Evolutionary conservation across 2,329 filamentous ascomycete genomes (phyloP).

Genomic region (Penicillium rolfsii): DNA sequence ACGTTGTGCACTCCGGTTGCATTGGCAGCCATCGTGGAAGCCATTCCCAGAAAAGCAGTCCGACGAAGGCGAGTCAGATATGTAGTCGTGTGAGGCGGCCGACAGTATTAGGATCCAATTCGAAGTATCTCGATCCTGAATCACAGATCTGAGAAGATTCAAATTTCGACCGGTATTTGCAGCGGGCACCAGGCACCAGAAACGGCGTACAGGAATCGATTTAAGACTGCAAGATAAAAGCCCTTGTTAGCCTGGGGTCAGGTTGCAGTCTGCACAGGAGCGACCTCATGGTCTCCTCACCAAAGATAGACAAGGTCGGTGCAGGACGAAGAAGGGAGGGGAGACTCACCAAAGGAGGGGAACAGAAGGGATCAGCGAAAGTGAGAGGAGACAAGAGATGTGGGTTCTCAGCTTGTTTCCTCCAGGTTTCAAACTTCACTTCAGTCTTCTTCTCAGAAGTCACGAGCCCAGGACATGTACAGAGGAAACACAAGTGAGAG

Average conservation of each 20-base stretch:
- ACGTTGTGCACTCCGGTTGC: slow-evolving; percentile 44
- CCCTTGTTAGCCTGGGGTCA: slow-evolving; percentile 23
- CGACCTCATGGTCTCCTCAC: slow-evolving; percentile 5
- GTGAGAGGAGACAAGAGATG: slow-evolving; percentile 19
- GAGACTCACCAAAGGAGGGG: slow-evolving; percentile 30
- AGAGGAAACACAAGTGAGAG: slow-evolving; percentile 35
- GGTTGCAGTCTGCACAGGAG: neutral
- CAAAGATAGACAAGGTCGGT: slow-evolving; percentile 15
- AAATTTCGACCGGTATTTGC: slow-evolving; percentile 35
- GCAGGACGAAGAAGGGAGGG: slow-evolving; percentile 8
- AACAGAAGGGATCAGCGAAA: slow-evolving; percentile 22
- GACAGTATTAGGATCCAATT: slow-evolving; percentile 24
- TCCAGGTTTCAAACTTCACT: slow-evolving; percentile 13
- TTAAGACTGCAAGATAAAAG: slow-evolving; percentile 27
- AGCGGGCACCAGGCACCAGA: slow-evolving; percentile 37
- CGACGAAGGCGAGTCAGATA: slow-evolving; percentile 25
- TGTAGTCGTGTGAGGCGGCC: slow-evolving; percentile 31
- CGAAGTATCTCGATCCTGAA: slow-evolving; percentile 23
- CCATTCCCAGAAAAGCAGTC: slow-evolving; percentile 36
- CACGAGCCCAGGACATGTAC: slow-evolving; percentile 35
- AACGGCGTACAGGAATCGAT: slow-evolving; percentile 32
- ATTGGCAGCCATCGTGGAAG: slow-evolving; percentile 43
- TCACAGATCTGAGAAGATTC: slow-evolving; percentile 24
- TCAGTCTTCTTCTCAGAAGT: slow-evolving; percentile 27
- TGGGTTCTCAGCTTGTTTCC: slow-evolving; percentile 3